A percentile compares a stretch with the other conserved stretches of the same genome.
These are phyloP conservation scores for Hygrocybe punicea DNA, from an alignment of 768 basidiomycete species.

Conservation along the genomic window DNA sequence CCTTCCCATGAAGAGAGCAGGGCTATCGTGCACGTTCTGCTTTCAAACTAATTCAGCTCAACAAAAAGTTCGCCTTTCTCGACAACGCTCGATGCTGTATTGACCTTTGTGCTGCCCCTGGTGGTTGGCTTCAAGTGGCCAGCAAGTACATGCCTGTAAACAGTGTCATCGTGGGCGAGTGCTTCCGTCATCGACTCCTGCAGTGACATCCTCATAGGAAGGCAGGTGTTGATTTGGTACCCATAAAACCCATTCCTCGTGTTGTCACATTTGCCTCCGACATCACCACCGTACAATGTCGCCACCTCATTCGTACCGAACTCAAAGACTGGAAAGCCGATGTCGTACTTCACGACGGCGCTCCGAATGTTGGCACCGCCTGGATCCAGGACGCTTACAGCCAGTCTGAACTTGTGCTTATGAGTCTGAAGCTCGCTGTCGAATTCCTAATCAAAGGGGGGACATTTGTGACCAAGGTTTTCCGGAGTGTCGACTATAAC, in stretches of 20 bases:
- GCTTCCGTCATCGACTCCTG: not conserved
- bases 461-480: conserved; percentile 96
- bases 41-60: conserved; percentile 97
- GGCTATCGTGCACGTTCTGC: conserved; percentile 99
- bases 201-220: conserved; percentile 11
- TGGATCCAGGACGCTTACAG: conserved; percentile 99
- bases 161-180: conserved; percentile 84
- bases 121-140: conserved; percentile 98
- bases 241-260: conserved; percentile 93
- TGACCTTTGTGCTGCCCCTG: conserved; percentile 97
- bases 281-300: conserved; percentile 90
- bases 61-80: conserved; percentile 95
- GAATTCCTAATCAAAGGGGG: conserved; percentile 93
- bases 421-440: conserved; percentile 91
- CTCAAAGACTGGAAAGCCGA: conserved; percentile 99
- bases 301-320: conserved; percentile 78
- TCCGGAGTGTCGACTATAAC: conserved; percentile 97
- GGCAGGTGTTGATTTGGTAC: conserved; percentile 88
- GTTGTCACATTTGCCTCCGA: conserved; percentile 90
- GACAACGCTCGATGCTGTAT: conserved; percentile 89
- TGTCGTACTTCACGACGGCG: conserved; percentile 96
- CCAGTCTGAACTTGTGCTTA: conserved; percentile 94
- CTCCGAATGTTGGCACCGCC: conserved; percentile 97
- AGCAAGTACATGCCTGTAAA: conserved; percentile 96
- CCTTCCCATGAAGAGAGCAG: conserved; percentile 69